phyloP scores from a whole-genome alignment of 495 filamentous ascomycete genomes.

The Penicillium chermesinum region DNA sequence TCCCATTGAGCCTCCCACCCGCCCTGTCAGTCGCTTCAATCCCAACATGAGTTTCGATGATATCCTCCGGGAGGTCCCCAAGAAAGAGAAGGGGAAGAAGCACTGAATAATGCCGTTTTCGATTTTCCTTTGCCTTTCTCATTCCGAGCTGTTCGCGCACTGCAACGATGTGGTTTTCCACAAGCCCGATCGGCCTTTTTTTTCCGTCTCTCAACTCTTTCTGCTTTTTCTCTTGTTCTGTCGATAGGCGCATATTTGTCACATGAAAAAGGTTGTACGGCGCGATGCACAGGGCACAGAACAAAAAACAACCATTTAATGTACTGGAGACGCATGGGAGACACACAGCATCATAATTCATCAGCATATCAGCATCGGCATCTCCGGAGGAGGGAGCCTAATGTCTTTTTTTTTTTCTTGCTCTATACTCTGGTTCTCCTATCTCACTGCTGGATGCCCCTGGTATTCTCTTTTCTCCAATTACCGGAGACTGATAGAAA shows the following conservation, averaged over 20 bases:
- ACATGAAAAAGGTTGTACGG: conserved; percentile 26
- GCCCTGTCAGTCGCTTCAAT: conserved; percentile 40
- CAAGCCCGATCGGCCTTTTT: background rate
- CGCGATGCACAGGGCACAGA: conserved; percentile 22
- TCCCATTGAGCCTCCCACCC: conserved; percentile 40
- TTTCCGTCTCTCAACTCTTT: conserved; percentile 9
- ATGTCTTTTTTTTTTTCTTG: conserved; percentile 4
- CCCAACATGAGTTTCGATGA: conserved; percentile 51
- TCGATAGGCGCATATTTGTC: conserved; percentile 32
- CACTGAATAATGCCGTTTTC: conserved; percentile 19
- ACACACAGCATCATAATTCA: conserved; percentile 16
- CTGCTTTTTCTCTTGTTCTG: conserved; percentile 12
- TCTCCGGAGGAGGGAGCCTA: conserved; percentile 10
- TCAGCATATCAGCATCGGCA: conserved; percentile 24
- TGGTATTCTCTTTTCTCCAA: conserved; percentile 12
- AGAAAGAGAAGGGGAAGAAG: conserved; percentile 35
- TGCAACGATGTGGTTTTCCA: conserved; percentile 1
- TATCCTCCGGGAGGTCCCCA: conserved; percentile 44
- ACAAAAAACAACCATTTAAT: conserved; percentile 24
- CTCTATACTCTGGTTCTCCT: conserved; percentile 11
- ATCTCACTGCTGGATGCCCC: conserved; percentile 17
- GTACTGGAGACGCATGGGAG: conserved; percentile 17
- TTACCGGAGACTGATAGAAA: conserved; percentile 17
- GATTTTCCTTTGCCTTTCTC: conserved; percentile 5
- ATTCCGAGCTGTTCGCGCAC: conserved; percentile 4